Percentiles rank a stretch among this genome's conserved stretches.
phyloP scores from a whole-genome alignment of 2,329 filamentous ascomycete genomes.

The Colletotrichum kahawae region DNA sequence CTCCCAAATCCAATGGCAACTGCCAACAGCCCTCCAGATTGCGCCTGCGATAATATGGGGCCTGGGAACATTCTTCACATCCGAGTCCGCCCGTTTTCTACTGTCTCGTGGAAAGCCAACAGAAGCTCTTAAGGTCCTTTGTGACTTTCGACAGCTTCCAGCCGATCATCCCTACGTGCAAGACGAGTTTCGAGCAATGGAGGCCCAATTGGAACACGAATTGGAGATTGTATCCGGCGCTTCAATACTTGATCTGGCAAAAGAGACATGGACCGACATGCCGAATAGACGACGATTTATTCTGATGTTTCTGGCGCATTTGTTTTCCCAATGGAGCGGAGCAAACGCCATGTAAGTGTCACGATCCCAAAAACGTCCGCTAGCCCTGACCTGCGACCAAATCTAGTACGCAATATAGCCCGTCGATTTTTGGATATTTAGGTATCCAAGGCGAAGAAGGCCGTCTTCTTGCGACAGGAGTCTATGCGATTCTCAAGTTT shows the following conservation, averaged over 20 bases:
- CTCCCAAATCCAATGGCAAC: conserved; percentile 29
- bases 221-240: conserved; percentile 36
- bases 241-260: conserved; percentile 31
- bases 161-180: conserved; percentile 31
- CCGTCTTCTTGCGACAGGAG: conserved; percentile 29
- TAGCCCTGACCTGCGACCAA: background rate
- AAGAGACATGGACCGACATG: conserved; percentile 34
- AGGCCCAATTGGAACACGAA: conserved; percentile 36
- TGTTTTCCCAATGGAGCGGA: conserved; percentile 32
- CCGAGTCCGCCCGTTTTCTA: conserved; percentile 30
- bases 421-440: conserved; percentile 33
- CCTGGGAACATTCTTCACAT: conserved; percentile 27
- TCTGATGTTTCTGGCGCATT: conserved; percentile 33
- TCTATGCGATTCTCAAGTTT: conserved; percentile 33
- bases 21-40: conserved; percentile 30
- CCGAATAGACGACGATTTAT: conserved; percentile 33
- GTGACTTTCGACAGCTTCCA: conserved; percentile 27
- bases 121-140: conserved; percentile 25
- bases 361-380: background rate
- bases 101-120: conserved; percentile 25
- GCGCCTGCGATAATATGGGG: conserved; percentile 31
- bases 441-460: conserved; percentile 28
- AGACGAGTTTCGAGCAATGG: conserved; percentile 32
- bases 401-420: conserved; percentile 29
- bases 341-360: conserved; percentile 29